Base-by-base conservation (phyloP, 495 filamentous ascomycete genomes). In the Neurospora tetraspora region DNA sequence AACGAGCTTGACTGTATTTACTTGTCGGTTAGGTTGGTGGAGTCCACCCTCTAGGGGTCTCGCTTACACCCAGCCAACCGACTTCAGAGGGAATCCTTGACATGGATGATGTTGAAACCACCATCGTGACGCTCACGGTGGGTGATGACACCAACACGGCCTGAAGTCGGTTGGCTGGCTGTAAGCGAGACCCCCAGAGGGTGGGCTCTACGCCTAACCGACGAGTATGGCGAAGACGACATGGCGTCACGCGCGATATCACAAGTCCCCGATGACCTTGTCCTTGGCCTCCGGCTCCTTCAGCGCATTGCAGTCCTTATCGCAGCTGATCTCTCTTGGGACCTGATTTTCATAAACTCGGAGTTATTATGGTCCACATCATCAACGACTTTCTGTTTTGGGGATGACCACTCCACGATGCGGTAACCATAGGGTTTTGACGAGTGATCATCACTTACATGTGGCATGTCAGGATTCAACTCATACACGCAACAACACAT, bases 401-500 rank as follows among this genome's bases (percentile, higher is more conserved):
- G 9, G 10, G n/a, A 23, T 12, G 45, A 4, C 47, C 47, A 59
- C 11, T 14, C 11, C 47, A 59, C 5, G 20, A 27, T 59, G 11
- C 20, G 47, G 6, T 27, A 7, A 27, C 47, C 47, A 12, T 14
- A 53, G n/a, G 20, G 45, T 23, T 53, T 31, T 31, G 47, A 23
- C 20, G 47, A 27, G 47, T 59, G 11, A 27, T 59, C 1, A 27
- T 59, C 47, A 4, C n/a, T 34, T 37, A 65, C 53, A 7, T 65
- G 27, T 34, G 53, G 53, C 53, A 65, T 65, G 7, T 65, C 53
- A 18, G 68, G 39, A n/a, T 16, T 10, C 20, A n/a, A 12, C 31
- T 39, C 23, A 37, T 39, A 61, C 12, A 34, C 65, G 36, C 74
- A 76, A 45, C 74, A 76, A 68, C 74, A 74, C 74, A 76, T 76